Base-by-base conservation (phyloP, 352 stramenopile species). In the Phytophthora litchii region DNA sequence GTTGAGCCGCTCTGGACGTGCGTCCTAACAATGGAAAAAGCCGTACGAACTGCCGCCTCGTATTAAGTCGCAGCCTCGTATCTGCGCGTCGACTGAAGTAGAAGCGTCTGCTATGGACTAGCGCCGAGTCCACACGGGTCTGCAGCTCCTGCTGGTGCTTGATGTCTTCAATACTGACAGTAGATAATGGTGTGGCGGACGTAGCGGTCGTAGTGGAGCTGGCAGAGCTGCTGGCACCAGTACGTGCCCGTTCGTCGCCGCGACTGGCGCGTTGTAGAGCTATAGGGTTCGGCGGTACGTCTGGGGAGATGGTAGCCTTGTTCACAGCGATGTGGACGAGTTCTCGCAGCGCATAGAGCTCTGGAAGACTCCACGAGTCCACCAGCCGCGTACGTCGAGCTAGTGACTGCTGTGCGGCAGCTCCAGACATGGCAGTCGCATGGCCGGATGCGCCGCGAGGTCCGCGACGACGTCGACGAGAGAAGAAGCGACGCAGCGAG, bases 301-400 rank as follows among this genome's bases (percentile, higher is more conserved):
- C 40, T 0, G 61, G 35, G 2, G 41, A 46, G 14, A 74, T 58
- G 32, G 66, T 46, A 3, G 49, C 59, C 54, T 72, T 78, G 45
- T 73, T 57, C 21, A 78, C 31, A 2, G 72, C 70, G 27, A 73
- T 6, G 36, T 79, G 72, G 2, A 88, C 80, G 13, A 89, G 68
- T 29, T 78, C 70, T 32, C 78, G 76, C 43, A 92, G 70, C 46
- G 74, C 70, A 32, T 70, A 75, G 48, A 92, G 66, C 69, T 92
- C 83, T 11, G 80, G 67, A 16, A 76, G 64, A 14, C 62, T 72
- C 66, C 79, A 89, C 32, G 68, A 69, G 62, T 92, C 70, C 27
- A 90, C 49, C 20, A 78, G 66, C 40, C 59, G 67, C 12, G 62
- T 69, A 7, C 68, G 68, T 17, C 52, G 56, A 29, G 23, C 53